Percentiles rank a stretch among this genome's conserved stretches.
Evolutionary conservation across 352 stramenopile species (phyloP).

Genomic region (Pythium angustatum): DNA sequence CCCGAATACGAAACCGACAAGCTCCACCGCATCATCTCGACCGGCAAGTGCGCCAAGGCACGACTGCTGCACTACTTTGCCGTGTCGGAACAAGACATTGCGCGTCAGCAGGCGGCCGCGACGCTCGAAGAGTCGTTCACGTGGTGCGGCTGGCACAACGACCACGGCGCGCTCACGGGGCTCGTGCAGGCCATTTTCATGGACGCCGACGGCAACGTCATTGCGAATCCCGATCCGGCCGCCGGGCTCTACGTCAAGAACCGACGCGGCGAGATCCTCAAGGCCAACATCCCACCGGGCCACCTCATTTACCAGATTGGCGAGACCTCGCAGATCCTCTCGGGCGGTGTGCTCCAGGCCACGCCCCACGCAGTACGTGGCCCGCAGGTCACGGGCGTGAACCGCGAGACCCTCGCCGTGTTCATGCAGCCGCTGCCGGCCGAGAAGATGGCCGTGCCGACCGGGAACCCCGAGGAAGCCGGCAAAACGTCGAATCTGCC

Average conservation of each 20-base stretch:
- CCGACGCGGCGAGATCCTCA: slow-evolving; percentile 86
- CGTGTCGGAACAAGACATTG: slow-evolving; percentile 62
- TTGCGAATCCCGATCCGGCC: slow-evolving; percentile 72
- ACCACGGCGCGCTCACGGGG: slow-evolving; percentile 94
- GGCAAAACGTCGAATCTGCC: slow-evolving; percentile 75
- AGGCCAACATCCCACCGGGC: slow-evolving; percentile 82
- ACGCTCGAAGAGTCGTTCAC: slow-evolving; percentile 84
- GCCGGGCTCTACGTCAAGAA: slow-evolving; percentile 95
- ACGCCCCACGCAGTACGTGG: slow-evolving; percentile 91
- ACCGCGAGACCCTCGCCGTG: slow-evolving; percentile 94
- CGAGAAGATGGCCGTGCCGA: slow-evolving; percentile 80
- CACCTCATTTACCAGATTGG: slow-evolving; percentile 95
- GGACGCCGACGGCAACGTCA: slow-evolving; percentile 61
- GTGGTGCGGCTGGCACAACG: slow-evolving; percentile 98
- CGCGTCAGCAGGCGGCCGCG: slow-evolving; percentile 38
- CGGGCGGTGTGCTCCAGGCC: slow-evolving; percentile 89
- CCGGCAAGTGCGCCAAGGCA: slow-evolving; percentile 91
- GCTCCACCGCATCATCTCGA: slow-evolving; percentile 87
- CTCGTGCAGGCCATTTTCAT: slow-evolving; percentile 92
- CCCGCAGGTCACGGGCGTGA: slow-evolving; percentile 68
- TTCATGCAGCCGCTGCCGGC: slow-evolving; percentile 95
- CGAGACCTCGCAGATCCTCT: slow-evolving; percentile 95
- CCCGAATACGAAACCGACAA: slow-evolving; percentile 79
- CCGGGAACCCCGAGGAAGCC: slow-evolving; percentile 41
- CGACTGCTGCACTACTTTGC: slow-evolving; percentile 97